Evolutionary conservation across 345 rosid species (phyloP), one percentile per base, ranked within the genome.

Genomic region (Psidium friedrichsthalianum): DNA sequence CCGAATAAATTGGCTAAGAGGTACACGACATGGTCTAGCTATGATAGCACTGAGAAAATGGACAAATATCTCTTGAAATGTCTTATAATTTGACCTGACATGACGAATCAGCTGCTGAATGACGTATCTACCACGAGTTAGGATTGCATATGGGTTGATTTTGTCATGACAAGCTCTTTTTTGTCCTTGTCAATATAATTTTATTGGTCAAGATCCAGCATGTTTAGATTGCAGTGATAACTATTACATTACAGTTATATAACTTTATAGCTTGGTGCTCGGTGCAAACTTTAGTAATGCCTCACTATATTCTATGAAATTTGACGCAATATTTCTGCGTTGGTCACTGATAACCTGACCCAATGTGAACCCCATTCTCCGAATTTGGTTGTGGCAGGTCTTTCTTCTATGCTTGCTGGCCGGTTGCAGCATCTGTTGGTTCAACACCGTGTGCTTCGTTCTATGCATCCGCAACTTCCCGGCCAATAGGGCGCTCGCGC

Each of bases 371-470:
- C 21, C 55, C 55, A 14, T 53, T 53, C 55, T 53, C 20, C 21
- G 59, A 32, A 47, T 27, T 6, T 40, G 40, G 14, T 36, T 61
- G 32, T 85, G 83, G 93, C 95, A 97, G 98, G 95, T 94, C 84
- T 94, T 94, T 85, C 91, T 93, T 20, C 93, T 95, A 42, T 97
- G 99, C 88, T 89, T 97, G 90, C 85, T 95, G 56, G 94, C 98
- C 84, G 99, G 99, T 86, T 90, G 93, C 84, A 95, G 98, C 89
- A 97, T 97, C 69, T 95, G 98, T 82, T 97, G 98, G 99, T 97
- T 97, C 95, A 97, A 97, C 93, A 97, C 99, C 22, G 96, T 97
- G 11, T 97, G 99, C 83, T 95, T 94, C 88, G 96, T 95, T 44
- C 96, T 95, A 47, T 97, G 98, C 95, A 93, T 95, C 53, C 90